These are phyloP conservation scores for Emergomyces orientalis DNA, from an alignment of 2,329 filamentous ascomycete genomes.

Conservation along the genomic window DNA sequence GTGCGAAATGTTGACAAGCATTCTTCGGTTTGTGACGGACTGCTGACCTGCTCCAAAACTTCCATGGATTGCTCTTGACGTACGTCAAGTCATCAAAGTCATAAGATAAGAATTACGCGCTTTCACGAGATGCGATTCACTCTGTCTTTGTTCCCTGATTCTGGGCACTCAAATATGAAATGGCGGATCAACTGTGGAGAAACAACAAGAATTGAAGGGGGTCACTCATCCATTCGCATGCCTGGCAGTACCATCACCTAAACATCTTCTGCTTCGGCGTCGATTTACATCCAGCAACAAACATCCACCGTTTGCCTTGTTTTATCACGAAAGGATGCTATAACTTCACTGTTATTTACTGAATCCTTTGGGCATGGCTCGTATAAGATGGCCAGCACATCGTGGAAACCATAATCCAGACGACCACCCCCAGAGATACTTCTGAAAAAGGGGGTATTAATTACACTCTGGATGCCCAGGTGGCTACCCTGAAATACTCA, in stretches of 20 bases:
- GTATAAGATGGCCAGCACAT: not conserved
- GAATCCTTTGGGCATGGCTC: not conserved
- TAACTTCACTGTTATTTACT: not conserved
- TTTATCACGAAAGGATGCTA: not conserved
- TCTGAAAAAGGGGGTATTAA: not conserved
- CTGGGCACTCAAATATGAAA: not conserved
- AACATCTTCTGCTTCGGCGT: not conserved
- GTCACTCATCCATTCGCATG: not conserved
- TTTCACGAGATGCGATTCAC: no score
- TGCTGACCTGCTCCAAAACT: not conserved
- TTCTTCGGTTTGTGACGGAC: not conserved
- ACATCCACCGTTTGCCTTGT: not conserved
- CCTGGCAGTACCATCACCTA: not conserved
- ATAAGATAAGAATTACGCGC: no score
- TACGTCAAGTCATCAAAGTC: not conserved
- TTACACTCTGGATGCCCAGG: not conserved
- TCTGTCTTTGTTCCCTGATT: no score
- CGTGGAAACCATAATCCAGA: not conserved
- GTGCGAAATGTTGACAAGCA: not conserved
- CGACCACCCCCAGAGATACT: not conserved
- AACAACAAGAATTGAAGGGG: not conserved
- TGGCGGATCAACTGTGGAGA: not conserved
- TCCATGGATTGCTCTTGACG: not conserved
- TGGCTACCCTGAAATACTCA: not conserved
- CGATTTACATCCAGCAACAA: not conserved